Evolutionary conservation across 305 asterid species (phyloP).

Genomic region (Fraxinus velutina): DNA sequence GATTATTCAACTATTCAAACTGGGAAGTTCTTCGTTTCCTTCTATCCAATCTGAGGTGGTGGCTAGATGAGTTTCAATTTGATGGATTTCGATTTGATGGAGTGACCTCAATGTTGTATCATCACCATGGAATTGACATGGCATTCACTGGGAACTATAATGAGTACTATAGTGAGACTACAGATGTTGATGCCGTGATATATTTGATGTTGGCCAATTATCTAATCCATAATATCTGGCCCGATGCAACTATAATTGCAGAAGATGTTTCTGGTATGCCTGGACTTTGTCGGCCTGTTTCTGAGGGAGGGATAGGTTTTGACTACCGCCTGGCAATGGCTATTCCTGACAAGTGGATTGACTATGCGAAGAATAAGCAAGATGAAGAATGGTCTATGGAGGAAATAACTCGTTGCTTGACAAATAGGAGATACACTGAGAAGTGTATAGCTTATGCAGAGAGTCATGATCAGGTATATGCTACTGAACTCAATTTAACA

Average conservation of each 20-base stretch:
- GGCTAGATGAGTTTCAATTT: slow-evolving; percentile 89
- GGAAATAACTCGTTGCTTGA: slow-evolving; percentile 73
- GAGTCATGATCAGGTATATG: slow-evolving; percentile 91
- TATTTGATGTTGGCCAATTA: slow-evolving; percentile 84
- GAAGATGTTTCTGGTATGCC: slow-evolving; percentile 99
- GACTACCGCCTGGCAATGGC: slow-evolving; percentile 97
- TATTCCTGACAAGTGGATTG: slow-evolving; percentile 94
- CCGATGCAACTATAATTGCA: slow-evolving; percentile 85
- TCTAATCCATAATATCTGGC: slow-evolving; percentile 69
- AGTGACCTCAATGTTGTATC: slow-evolving; percentile 92
- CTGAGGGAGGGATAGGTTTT: slow-evolving; percentile 92
- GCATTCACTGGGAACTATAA: slow-evolving; percentile 73
- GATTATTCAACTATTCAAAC: slow-evolving; percentile 81
- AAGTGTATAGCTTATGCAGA: slow-evolving; percentile 95
- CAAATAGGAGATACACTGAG: slow-evolving; percentile 88
- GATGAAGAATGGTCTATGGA: slow-evolving; percentile 84
- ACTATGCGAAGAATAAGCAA: slow-evolving; percentile 70
- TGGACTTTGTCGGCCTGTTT: slow-evolving; percentile 74
- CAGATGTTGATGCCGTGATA: slow-evolving; percentile 91
- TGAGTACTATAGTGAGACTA: slow-evolving; percentile 81
- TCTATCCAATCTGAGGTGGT: slow-evolving; percentile 92
- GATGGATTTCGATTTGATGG: slow-evolving; percentile 99
- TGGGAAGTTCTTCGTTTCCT: slow-evolving; percentile 99
- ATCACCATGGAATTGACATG: slow-evolving; percentile 86
- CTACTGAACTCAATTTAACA: slow-evolving; percentile 4